These are phyloP conservation scores for Zizania palustris DNA, from an alignment of 202 grass and related monocot genomes.

Conservation along the genomic window DNA sequence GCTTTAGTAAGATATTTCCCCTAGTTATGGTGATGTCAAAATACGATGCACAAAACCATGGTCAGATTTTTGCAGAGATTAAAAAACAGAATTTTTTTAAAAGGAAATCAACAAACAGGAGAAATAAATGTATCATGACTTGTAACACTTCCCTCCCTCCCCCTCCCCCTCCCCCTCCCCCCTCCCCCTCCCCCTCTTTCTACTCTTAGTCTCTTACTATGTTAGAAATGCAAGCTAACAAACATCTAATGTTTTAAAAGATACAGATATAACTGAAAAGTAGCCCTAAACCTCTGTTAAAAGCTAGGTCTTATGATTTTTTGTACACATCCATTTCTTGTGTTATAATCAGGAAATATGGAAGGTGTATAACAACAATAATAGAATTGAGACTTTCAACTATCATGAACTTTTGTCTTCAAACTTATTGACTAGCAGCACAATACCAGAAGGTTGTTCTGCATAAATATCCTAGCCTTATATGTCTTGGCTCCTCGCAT, in stretches of 20 bases:
- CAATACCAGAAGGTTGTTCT: slow-evolving; percentile 1
- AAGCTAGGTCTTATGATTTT: background rate
- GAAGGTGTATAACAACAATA: background rate
- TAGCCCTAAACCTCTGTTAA: background rate
- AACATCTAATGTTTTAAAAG: slow-evolving; percentile 16
- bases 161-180: no score
- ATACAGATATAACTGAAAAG: slow-evolving; percentile 9
- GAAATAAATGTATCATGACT: no score
- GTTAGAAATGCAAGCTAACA: slow-evolving; percentile 23
- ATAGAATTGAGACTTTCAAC: background rate
- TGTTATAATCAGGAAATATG: slow-evolving; percentile 13
- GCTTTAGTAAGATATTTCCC: slow-evolving; percentile 80
- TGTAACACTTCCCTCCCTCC: no score
- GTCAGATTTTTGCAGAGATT: slow-evolving; percentile 27
- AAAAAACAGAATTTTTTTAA: background rate
- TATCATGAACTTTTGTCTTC: background rate
- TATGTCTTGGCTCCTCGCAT: background rate
- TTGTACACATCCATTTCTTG: slow-evolving; percentile 14
- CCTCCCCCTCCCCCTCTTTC: no score
- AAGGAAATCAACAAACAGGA: no score
- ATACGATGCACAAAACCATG: slow-evolving; percentile 20
- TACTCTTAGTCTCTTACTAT: background rate
- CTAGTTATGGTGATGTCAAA: slow-evolving; percentile 48
- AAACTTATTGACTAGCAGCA: slow-evolving; percentile 10
- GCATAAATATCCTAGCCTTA: slow-evolving; percentile 4